A percentile compares a stretch with the other conserved stretches of the same genome.
phyloP scores from a whole-genome alignment of 2,329 filamentous ascomycete species.

The Pseudopithomyces chartarum region DNA sequence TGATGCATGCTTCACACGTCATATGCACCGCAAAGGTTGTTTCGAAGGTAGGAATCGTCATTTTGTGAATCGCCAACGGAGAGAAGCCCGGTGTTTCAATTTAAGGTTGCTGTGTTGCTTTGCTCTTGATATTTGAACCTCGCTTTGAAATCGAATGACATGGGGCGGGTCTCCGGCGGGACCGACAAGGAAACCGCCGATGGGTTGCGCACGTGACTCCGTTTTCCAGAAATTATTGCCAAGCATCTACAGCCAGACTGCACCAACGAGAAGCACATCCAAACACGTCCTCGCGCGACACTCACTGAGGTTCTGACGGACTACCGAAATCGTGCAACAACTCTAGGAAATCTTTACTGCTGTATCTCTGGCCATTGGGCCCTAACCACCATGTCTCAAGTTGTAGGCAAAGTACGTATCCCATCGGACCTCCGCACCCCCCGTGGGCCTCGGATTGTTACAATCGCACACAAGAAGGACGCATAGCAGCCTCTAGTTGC shows the following conservation, averaged over 20 bases:
- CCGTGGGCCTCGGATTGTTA: not conserved
- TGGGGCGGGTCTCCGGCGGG: conserved; percentile 9
- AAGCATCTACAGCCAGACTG: conserved; percentile 13
- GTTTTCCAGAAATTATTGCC: conserved; percentile 14
- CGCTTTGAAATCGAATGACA: conserved; percentile 40
- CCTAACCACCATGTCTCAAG: conserved; percentile 71
- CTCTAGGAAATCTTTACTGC: not conserved
- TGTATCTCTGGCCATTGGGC: conserved; percentile 28
- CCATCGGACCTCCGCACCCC: conserved; percentile 27
- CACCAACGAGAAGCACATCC: conserved; percentile 6
- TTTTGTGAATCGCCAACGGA: conserved; percentile 14
- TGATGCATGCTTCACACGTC: conserved; percentile 87
- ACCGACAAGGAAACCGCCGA: conserved; percentile 7
- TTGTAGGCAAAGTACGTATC: conserved; percentile 69
- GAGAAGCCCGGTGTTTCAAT: conserved; percentile 9
- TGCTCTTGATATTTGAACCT: not conserved
- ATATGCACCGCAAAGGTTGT: conserved; percentile 95
- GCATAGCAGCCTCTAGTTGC: not conserved
- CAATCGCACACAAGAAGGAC: not conserved
- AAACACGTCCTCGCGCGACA: not conserved
- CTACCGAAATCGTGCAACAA: conserved; percentile 1
- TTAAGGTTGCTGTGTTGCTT: not conserved
- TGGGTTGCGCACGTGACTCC: conserved; percentile 13
- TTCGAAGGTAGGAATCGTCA: conserved; percentile 56
- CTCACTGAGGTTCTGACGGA: not conserved